A percentile compares a stretch with the other conserved stretches of the same genome.
Conservation (phyloP, 164 flowering plant species). For the Vitis labrusca region DNA sequence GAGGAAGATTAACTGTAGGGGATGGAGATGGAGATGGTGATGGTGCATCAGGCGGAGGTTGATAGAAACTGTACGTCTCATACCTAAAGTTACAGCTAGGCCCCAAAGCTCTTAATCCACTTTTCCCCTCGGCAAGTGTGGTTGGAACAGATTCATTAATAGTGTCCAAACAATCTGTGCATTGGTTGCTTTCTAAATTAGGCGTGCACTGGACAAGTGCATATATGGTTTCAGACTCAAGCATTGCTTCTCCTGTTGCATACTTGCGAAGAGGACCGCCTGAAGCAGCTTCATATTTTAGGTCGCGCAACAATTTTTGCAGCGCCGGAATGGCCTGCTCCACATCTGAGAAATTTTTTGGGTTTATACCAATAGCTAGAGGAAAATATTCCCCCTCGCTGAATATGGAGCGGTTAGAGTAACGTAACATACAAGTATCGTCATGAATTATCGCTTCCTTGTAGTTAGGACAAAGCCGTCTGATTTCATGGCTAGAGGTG, state of each 20-base stretch:
- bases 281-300: not conserved
- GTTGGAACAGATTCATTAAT: too few species aligned
- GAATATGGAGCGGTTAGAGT: not conserved
- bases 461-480: not conserved
- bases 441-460: not conserved
- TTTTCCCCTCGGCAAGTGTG: too few species aligned
- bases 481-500: not conserved
- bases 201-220: conserved; percentile 20
- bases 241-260: not conserved
- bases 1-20: too few species aligned
- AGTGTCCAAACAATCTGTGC: conserved; percentile 4
- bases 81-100: conserved; percentile 10
- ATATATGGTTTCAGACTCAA: not conserved
- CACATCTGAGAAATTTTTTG: too few species aligned
- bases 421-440: not conserved
- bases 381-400: too few species aligned
- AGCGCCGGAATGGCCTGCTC: too few species aligned
- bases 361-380: not conserved
- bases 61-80: not conserved
- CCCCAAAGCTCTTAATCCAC: not conserved
- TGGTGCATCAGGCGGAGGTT: not conserved
- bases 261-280: conserved; percentile 12
- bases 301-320: not conserved
- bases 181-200: conserved; percentile 4
- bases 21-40: too few species aligned